Evolutionary conservation across 1,284 basidiomycete genomes (phyloP), one percentile per base, ranked within the genome.

Genomic region (Tilletiaria anomala): DNA sequence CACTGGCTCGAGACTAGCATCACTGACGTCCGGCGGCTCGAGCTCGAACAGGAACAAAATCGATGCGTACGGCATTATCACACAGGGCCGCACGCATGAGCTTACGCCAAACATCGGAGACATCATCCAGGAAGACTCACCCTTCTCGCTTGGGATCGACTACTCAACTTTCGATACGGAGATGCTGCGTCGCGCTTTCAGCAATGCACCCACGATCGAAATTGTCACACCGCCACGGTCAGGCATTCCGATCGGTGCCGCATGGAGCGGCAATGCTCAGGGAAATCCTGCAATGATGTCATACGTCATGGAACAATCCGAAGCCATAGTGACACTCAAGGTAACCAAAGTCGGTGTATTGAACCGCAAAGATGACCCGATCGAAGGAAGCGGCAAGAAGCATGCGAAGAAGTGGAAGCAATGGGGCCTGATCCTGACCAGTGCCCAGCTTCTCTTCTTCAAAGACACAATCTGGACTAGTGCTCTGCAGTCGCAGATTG

Each of bases 381-480:
- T 76, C 1, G 80, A 83, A 50, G 78, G 79, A 4, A 82, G 83
- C 17, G 84, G 77, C 68, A 85, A 80, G 54, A 72, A 79, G 1
- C 71, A 71, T 20, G 80, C 75, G 51, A 75, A 84, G 36, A 94
- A 88, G 68, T 97, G 91, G 91, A 81, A 76, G 58, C 71, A 78
- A 23, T 91, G 80, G 75, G 82, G 78, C 47, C 79, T 89, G 6
- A 73, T 93, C 40, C 73, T 99, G 40, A 89, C 88, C 3, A 80
- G 79, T 22, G 86, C 86, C 6, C 89, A 94, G 61, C 72, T 97
- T 6, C 74, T 96, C 35, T 82, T 96, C 64, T 89, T 89, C 70
- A 85, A 85, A 48, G 88, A 96, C 67, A 69, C 78, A 1, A 70
- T 76, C 6, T 82, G 78, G 78, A 78, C 78, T 5, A 47, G 45